phyloP scores from a whole-genome alignment of 805 yeast genomes.

The Diddensiella transvaalensis region DNA sequence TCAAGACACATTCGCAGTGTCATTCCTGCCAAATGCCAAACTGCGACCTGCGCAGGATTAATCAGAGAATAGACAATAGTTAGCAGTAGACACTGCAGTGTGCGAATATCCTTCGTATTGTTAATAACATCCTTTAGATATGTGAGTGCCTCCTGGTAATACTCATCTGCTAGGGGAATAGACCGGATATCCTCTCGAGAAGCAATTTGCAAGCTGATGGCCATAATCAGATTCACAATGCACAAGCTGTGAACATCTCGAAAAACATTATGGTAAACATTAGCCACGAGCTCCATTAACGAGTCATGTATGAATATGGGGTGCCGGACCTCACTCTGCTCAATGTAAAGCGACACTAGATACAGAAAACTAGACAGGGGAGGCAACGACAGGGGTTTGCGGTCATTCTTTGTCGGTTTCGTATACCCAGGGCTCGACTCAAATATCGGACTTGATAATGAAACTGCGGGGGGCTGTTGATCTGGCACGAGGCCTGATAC shows the following conservation, averaged over 20 bases:
- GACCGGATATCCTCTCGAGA: slow-evolving; percentile 13
- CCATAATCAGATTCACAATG: slow-evolving; percentile 12
- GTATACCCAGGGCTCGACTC: not conserved
- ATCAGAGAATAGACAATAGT: slow-evolving; percentile 12
- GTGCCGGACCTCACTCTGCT: slow-evolving; percentile 15
- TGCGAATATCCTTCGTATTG: slow-evolving; percentile 12
- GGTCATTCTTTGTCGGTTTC: not conserved
- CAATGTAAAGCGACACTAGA: slow-evolving; percentile 11
- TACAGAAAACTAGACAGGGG: slow-evolving; percentile 12
- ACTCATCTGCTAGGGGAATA: slow-evolving; percentile 14
- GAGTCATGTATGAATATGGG: slow-evolving; percentile 12
- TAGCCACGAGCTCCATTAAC: slow-evolving; percentile 13
- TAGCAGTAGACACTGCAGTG: slow-evolving; percentile 13
- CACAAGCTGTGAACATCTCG: slow-evolving; percentile 14
- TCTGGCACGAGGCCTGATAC: not conserved
- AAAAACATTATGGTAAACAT: slow-evolving; percentile 13
- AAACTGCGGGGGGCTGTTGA: not conserved
- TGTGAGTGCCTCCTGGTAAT: slow-evolving; percentile 13
- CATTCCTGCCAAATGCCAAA: slow-evolving; percentile 17
- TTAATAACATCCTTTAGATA: slow-evolving; percentile 8
- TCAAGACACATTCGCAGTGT: slow-evolving; percentile 16
- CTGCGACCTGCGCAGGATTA: slow-evolving; percentile 15
- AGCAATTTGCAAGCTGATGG: slow-evolving; percentile 15
- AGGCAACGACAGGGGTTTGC: slow-evolving; percentile 9
- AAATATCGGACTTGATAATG: not conserved